Conservation (phyloP, 306 rosid genomes). For the Vicia sativa region DNA sequence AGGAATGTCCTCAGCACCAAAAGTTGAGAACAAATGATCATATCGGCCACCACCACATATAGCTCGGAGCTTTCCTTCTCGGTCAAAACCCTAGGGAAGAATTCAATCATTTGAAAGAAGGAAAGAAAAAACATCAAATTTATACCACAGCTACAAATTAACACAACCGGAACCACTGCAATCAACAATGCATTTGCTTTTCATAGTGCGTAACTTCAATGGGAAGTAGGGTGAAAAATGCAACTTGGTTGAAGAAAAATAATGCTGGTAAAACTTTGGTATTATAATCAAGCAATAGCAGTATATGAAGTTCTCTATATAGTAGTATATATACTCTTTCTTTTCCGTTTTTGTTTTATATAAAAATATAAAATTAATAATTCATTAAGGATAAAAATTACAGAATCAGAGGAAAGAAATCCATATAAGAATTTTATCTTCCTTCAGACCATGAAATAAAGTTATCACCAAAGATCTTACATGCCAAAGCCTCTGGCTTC, state of each 20-base stretch:
- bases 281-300: slow-evolving; percentile 22
- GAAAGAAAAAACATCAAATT: slow-evolving; percentile 30
- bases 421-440: slow-evolving; percentile 12
- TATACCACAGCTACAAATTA: slow-evolving; percentile 26
- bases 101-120: slow-evolving; percentile 32
- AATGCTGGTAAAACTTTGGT: slow-evolving; percentile 12
- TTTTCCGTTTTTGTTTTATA: too few species aligned
- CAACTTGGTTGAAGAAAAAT: slow-evolving; percentile 28
- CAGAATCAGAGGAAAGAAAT: slow-evolving; percentile 5
- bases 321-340: too few species aligned
- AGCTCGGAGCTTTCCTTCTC: slow-evolving; percentile 94
- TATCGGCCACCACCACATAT: slow-evolving; percentile 97
- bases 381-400: slow-evolving; percentile 2
- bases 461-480: slow-evolving; percentile 23
- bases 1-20: slow-evolving; percentile 88
- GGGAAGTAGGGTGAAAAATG: slow-evolving; percentile 19
- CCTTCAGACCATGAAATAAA: slow-evolving; percentile 31
- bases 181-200: slow-evolving; percentile 16
- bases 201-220: slow-evolving; percentile 17
- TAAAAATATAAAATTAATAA: slow-evolving; percentile 19
- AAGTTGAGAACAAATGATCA: slow-evolving; percentile 86
- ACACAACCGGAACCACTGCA: slow-evolving; percentile 21
- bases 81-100: slow-evolving; percentile 79
- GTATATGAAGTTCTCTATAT: slow-evolving; percentile 19
- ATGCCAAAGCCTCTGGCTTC: slow-evolving; percentile 16